Percentiles rank a stretch among this genome's conserved stretches.
Conservation (phyloP, 352 stramenopile species). For the Phytophthora litchii region DNA sequence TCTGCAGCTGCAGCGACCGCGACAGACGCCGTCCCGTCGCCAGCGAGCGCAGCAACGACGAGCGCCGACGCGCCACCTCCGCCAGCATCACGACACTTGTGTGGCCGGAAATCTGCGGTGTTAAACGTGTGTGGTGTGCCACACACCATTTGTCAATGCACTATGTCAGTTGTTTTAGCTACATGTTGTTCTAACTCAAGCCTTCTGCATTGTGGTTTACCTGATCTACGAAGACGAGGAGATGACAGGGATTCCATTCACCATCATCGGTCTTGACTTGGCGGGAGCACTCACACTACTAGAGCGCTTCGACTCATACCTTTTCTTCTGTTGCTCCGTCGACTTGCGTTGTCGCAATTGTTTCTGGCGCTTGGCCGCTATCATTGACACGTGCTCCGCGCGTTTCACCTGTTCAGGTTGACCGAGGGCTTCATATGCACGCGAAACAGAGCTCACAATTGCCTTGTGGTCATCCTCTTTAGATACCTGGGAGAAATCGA, state of each 20-base stretch:
- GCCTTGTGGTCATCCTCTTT: constrained; percentile 30
- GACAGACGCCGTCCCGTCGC: constrained; percentile 25
- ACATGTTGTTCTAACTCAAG: too few species aligned
- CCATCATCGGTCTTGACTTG: constrained; percentile 18
- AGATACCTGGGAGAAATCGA: constrained; percentile 31
- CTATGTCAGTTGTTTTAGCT: too few species aligned
- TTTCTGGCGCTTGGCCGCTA: constrained; percentile 25
- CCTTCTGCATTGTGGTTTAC: background rate
- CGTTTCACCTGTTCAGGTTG: constrained; percentile 24
- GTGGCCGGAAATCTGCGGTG: constrained; percentile 23
- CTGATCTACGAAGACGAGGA: constrained; percentile 30
- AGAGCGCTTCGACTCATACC: background rate
- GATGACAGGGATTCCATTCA: constrained; percentile 29
- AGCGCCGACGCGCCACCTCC: constrained; percentile 31
- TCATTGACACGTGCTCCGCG: constrained; percentile 22
- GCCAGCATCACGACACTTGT: constrained; percentile 36
- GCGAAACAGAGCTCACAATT: constrained; percentile 34
- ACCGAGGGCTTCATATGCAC: constrained; percentile 41
- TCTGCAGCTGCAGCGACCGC: constrained; percentile 24
- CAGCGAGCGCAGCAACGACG: constrained; percentile 31
- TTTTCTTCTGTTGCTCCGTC: constrained; percentile 12
- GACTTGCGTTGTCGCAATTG: constrained; percentile 17
- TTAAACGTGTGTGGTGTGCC: constrained; percentile 7
- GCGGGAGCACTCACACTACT: background rate
- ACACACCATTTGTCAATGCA: too few species aligned